Conservation (phyloP, 371 early-diverging fungal species). For the Mucor saturninus region DNA sequence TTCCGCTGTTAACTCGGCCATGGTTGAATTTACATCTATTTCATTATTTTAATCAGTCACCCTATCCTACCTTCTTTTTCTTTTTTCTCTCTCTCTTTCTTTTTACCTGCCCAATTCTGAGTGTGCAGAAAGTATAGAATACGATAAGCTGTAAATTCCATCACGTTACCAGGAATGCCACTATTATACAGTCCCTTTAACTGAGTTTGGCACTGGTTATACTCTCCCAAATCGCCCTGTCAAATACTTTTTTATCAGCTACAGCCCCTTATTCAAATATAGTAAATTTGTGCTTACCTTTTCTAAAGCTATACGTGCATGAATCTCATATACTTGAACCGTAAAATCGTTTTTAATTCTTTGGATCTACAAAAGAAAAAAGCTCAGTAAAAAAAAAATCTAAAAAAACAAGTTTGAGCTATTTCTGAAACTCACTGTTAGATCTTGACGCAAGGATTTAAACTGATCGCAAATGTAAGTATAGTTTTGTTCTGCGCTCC, state of each 20-base stretch:
- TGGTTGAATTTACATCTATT: constrained; percentile 72
- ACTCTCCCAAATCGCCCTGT: constrained; percentile 93
- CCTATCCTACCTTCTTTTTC: background rate
- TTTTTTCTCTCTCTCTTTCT: background rate
- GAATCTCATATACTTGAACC: constrained; percentile 91
- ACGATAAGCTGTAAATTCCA: constrained; percentile 92
- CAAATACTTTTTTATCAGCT: background rate
- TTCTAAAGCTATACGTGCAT: constrained; percentile 94
- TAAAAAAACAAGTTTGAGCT: constrained; percentile 2
- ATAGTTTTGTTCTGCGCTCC: constrained; percentile 83
- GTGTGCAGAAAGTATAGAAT: constrained; percentile 90
- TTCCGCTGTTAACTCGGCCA: constrained; percentile 59
- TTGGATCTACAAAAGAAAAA: constrained; percentile 59
- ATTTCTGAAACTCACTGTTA: constrained; percentile 63
- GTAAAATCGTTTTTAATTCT: constrained; percentile 90
- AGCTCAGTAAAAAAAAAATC: background rate
- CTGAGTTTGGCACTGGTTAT: constrained; percentile 95
- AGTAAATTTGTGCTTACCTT: constrained; percentile 51
- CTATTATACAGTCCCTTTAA: constrained; percentile 81
- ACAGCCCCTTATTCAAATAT: background rate
- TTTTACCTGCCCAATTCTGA: constrained; percentile 78
- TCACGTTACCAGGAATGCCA: constrained; percentile 67
- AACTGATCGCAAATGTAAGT: constrained; percentile 95
- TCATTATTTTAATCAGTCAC: background rate
- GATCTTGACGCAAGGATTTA: constrained; percentile 93